phyloP scores from a whole-genome alignment of 257 asterid genomes.

The Hygrophila difformis region DNA sequence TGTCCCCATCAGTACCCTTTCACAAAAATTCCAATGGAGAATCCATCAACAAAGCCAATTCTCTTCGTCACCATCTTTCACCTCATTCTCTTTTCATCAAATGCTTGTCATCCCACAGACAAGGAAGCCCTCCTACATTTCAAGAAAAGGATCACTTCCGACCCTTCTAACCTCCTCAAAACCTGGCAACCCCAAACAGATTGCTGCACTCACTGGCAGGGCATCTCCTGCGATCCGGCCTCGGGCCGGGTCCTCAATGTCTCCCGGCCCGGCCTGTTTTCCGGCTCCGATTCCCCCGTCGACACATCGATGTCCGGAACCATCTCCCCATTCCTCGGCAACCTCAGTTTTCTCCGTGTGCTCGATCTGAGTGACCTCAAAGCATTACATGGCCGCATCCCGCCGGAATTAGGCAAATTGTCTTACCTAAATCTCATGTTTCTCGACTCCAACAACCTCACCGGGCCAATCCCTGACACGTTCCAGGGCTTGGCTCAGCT shows the following conservation, averaged over 20 bases:
- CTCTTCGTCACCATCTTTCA: constrained; percentile 17
- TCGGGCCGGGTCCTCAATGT: constrained; percentile 42
- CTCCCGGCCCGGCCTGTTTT: constrained; percentile 40
- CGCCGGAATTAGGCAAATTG: constrained; percentile 42
- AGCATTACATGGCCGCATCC: constrained; percentile 36
- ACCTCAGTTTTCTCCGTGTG: constrained; percentile 37
- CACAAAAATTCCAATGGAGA: constrained; percentile 21
- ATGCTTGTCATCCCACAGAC: constrained; percentile 45
- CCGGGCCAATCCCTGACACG: constrained; percentile 38
- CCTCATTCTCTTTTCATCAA: constrained; percentile 15
- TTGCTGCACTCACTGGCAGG: constrained; percentile 62
- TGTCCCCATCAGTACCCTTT: too few species aligned
- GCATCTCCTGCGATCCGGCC: constrained; percentile 33
- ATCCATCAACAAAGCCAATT: constrained; percentile 13
- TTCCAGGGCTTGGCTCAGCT: constrained; percentile 20
- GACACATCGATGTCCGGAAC: constrained; percentile 46
- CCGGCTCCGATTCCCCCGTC: constrained; percentile 19
- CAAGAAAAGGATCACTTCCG: constrained; percentile 36
- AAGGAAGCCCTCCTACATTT: constrained; percentile 45
- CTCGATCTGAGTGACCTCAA: constrained; percentile 53
- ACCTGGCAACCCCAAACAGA: constrained; percentile 50
- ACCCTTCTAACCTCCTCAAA: constrained; percentile 36
- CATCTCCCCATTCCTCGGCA: constrained; percentile 49
- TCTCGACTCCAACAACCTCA: constrained; percentile 35
- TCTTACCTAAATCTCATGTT: constrained; percentile 18